These are phyloP conservation scores for Santalum album DNA, from an alignment of 164 flowering plant species.

Conservation along the genomic window DNA sequence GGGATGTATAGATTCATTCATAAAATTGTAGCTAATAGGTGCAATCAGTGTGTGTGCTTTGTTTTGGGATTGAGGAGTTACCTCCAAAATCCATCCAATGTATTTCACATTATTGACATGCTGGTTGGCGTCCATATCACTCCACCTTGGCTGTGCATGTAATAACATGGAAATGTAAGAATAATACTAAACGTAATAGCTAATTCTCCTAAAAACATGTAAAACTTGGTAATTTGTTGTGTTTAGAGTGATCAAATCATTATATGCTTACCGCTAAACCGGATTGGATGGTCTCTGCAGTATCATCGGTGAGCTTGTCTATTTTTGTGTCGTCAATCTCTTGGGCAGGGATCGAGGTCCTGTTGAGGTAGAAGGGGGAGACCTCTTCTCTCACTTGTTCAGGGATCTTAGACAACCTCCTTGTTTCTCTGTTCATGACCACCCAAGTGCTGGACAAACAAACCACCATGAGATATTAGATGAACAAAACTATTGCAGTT, in stretches of 20 bases:
- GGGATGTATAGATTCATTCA: no score
- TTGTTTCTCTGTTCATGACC: conserved; percentile 63
- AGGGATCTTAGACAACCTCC: conserved; percentile 56
- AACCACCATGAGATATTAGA: no score
- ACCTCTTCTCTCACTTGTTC: conserved; percentile 56
- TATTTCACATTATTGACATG: conserved; percentile 85
- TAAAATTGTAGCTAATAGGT: no score
- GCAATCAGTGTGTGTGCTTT: no score
- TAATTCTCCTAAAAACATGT: no score
- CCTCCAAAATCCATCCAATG: conserved; percentile 88
- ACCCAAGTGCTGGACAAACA: conserved; percentile 59
- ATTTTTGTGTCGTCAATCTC: conserved; percentile 28
- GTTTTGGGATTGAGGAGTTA: conserved; percentile 7
- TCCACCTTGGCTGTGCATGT: conserved; percentile 83
- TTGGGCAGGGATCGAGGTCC: conserved; percentile 21
- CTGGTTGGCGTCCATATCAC: conserved; percentile 75
- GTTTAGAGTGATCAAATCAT: no score
- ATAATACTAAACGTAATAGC: background rate
- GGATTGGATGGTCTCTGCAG: conserved; percentile 29
- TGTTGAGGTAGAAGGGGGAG: conserved; percentile 38
- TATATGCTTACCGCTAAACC: conserved; percentile 53
- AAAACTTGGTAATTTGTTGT: no score
- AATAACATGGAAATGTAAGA: background rate
- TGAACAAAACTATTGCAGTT: no score
- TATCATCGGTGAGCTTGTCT: conserved; percentile 44